phyloP scores from a whole-genome alignment of 495 filamentous ascomycete genomes.

The Parathielavia hyrcaniae region DNA sequence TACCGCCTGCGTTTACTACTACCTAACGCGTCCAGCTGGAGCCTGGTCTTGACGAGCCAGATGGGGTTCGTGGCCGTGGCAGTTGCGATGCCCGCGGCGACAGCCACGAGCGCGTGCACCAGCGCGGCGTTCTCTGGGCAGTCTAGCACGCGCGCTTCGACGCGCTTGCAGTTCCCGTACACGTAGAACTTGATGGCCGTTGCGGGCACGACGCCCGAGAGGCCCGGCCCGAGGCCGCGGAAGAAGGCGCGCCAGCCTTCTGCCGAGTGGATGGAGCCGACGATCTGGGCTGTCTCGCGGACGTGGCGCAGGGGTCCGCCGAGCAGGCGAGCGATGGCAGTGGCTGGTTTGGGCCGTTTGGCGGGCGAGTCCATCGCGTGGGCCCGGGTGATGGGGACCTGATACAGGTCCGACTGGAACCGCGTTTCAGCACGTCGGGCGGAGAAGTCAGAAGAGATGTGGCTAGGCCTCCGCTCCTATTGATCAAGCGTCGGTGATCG shows the following conservation, averaged over 20 bases:
- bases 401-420: conserved; percentile 2
- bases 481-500: not conserved
- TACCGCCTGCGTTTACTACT: not conserved
- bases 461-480: conserved; percentile 1
- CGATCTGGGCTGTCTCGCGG: not conserved
- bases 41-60: not conserved
- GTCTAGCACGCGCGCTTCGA: not conserved
- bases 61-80: not conserved
- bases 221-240: not conserved
- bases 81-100: not conserved
- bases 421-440: conserved; percentile 2
- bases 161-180: not conserved
- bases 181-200: conserved; percentile 3
- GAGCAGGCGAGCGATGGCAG: not conserved
- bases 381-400: not conserved
- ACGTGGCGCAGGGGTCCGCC: not conserved
- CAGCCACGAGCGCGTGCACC: not conserved
- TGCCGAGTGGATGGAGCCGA: not conserved
- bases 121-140: not conserved
- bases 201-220: not conserved
- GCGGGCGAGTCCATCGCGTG: not conserved
- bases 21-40: conserved; percentile 2
- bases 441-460: not conserved
- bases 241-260: conserved; percentile 5
- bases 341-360: too few species aligned